Evolutionary conservation across 2,329 filamentous ascomycete genomes (phyloP).

Genomic region (Colletotrichum sp.): DNA sequence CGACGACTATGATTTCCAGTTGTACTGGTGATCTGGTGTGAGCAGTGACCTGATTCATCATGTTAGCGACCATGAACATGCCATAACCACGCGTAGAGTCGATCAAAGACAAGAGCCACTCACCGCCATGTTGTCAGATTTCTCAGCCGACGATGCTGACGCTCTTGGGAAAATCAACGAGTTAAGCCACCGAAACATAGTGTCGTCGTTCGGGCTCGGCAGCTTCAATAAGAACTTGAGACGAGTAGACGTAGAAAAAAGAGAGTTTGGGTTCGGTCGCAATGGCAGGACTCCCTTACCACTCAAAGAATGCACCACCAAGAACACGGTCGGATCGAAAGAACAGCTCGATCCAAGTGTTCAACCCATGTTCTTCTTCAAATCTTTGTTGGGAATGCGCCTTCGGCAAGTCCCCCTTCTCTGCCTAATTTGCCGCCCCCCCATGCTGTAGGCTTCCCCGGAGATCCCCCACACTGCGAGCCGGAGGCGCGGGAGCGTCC

Average conservation of each 20-base stretch:
- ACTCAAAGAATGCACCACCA: background rate
- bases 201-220: background rate
- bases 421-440: background rate
- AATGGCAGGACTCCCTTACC: background rate
- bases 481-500: background rate
- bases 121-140: background rate
- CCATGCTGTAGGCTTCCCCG: background rate
- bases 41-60: background rate
- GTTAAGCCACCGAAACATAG: background rate
- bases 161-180: background rate
- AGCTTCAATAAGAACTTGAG: background rate
- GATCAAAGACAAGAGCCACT: background rate
- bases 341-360: background rate
- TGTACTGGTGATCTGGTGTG: conserved; percentile 1
- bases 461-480: conserved; percentile 14
- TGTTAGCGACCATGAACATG: background rate
- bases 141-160: background rate
- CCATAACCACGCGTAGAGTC: background rate
- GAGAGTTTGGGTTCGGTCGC: background rate
- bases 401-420: background rate
- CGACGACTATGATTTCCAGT: conserved; percentile 44
- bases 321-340: background rate
- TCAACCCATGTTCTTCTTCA: conserved; percentile 3
- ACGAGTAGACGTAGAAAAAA: background rate
- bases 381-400: background rate